Conservation (phyloP, 352 stramenopile genomes). For the Globisporangium apiculatum region DNA sequence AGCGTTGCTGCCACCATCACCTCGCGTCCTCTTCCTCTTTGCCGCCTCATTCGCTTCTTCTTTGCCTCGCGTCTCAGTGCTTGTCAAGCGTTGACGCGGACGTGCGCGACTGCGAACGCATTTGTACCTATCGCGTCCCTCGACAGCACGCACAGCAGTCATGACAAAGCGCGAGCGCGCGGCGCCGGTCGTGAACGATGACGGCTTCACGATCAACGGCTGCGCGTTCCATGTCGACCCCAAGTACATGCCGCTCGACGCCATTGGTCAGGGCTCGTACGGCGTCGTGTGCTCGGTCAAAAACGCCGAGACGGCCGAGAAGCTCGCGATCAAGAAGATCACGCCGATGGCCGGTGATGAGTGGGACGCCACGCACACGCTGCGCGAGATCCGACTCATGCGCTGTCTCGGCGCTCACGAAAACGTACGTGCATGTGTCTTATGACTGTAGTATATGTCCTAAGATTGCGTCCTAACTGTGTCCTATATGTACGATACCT, state of each 20-base stretch:
- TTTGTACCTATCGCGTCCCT: too few relatives aligned
- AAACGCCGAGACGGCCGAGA: constrained; percentile 70
- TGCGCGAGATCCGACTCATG: constrained; percentile 89
- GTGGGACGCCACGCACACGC: constrained; percentile 85
- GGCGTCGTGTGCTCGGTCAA: constrained; percentile 88
- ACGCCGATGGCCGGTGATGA: constrained; percentile 87
- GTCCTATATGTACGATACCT: too few relatives aligned
- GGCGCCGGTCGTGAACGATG: constrained; percentile 47
- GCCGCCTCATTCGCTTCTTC: neutral
- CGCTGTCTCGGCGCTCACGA: constrained; percentile 85
- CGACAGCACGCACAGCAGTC: neutral
- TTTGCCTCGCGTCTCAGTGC: neutral
- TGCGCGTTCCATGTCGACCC: constrained; percentile 75
- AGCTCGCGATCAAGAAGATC: constrained; percentile 92
- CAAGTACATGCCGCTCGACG: constrained; percentile 80
- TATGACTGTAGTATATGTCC: too few relatives aligned
- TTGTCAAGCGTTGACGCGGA: neutral
- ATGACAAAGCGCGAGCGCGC: constrained; percentile 65
- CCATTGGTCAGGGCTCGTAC: constrained; percentile 92
- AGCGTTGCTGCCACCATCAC: neutral
- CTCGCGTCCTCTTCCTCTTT: neutral
- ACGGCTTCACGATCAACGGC: constrained; percentile 80
- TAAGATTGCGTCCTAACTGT: too few relatives aligned
- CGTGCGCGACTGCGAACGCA: too few relatives aligned
- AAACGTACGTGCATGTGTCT: constrained; percentile 49